Evolutionary conservation across 2,329 filamentous ascomycete genomes (phyloP), one percentile per base, ranked within the genome.

Genomic region (Pseudogymnoascus sp.): DNA sequence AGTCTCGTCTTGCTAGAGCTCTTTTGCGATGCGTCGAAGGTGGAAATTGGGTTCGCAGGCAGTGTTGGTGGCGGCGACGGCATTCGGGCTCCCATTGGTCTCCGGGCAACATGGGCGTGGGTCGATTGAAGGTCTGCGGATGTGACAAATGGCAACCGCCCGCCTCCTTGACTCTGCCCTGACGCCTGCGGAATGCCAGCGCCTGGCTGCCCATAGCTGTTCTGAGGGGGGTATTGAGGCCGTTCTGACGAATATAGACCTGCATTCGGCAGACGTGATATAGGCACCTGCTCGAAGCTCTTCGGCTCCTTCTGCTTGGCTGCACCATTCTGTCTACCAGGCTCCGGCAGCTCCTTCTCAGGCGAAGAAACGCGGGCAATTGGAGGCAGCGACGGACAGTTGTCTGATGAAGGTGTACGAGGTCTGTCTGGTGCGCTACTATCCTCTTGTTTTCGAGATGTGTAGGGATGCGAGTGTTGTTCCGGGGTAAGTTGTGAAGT

Each of bases 331-430:
- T 43, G 38, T 33, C 31, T 63, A n/a, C 65, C 52, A 29, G 63
- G 52, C 7, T 59, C 37, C 4, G 43, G 31, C n/a, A 16, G 26
- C 23, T 65, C 65, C 35, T 63, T 65, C 6, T 68, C 68, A 14
- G 65, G 65, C 12, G 69, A 73, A 21, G 75, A 70, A 12, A 78
- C 69, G 29, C 74, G 69, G 35, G 74, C 69, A 38, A 77, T 74
- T 33, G 73, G 73, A 33, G 75, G 73, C 31, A 84, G 72, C 3
- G 74, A 76, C 6, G 81, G 81, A 61, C 82, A 77, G 35, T 77
- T 68, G 5, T 60, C 63, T 11, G 67, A 63, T 31, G 61, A 58
- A 21, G 61, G 59, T 23, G 60, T 29, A 12, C 26, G 43, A 14
- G 31, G 31, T 8, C 19, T 2, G 14, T 61, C 23, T 29, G 29